These are phyloP conservation scores for Oryza nivara DNA, from an alignment of 176 grass and related monocot genomes.

Conservation along the genomic window DNA sequence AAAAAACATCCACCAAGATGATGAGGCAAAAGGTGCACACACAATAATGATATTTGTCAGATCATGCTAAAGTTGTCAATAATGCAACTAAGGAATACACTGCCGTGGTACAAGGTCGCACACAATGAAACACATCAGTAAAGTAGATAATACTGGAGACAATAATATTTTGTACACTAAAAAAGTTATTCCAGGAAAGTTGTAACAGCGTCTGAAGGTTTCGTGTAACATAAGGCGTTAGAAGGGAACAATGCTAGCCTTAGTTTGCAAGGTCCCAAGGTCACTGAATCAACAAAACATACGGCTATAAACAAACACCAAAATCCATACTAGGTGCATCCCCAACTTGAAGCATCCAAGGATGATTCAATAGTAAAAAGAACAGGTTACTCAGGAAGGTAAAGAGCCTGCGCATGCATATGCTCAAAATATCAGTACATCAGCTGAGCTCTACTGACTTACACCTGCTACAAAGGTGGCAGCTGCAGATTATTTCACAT, in stretches of 20 bases:
- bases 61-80: slow-evolving; percentile 46
- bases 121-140: slow-evolving; percentile 22
- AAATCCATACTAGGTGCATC: not conserved
- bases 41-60: slow-evolving; percentile 29
- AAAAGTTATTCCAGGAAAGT: slow-evolving; percentile 35
- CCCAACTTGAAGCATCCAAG: slow-evolving; percentile 15
- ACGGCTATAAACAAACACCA: slow-evolving; percentile 15
- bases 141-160: slow-evolving; percentile 21
- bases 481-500: not conserved
- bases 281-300: slow-evolving; percentile 24
- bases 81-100: slow-evolving; percentile 41
- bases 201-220: slow-evolving; percentile 10
- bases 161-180: slow-evolving; percentile 36
- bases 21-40: slow-evolving; percentile 25
- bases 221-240: slow-evolving; percentile 14
- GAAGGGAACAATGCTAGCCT: not conserved
- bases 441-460: not conserved
- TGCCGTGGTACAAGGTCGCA: not conserved
- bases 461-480: not conserved
- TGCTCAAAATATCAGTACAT: not conserved
- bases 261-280: not conserved
- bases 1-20: slow-evolving; percentile 24
- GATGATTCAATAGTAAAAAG: slow-evolving; percentile 13
- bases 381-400: not conserved
- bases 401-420: slow-evolving; percentile 16